Conservation (phyloP, 2,329 filamentous ascomycete species). For the Curvularia lunata region DNA sequence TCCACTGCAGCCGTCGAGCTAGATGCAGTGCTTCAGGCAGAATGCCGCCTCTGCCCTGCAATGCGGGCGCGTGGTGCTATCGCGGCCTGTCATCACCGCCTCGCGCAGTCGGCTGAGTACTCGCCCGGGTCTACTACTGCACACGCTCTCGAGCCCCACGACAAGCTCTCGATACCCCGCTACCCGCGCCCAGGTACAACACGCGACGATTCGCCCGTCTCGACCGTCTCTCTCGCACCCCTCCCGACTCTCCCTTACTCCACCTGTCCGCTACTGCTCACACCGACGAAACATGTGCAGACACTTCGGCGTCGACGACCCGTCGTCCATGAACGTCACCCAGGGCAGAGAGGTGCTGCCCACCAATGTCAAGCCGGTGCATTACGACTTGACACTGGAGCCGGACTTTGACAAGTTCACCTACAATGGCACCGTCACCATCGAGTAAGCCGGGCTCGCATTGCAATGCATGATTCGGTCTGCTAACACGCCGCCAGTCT, state of each 20-base stretch:
- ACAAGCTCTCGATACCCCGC: slow-evolving; percentile 40
- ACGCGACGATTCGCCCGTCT: slow-evolving; percentile 24
- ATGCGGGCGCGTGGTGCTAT: slow-evolving; percentile 14
- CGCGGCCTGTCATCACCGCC: slow-evolving; percentile 27
- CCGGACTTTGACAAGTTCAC: slow-evolving; percentile 87
- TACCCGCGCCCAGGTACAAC: slow-evolving; percentile 27
- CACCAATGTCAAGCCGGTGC: slow-evolving; percentile 86
- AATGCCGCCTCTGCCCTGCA: slow-evolving; percentile 33
- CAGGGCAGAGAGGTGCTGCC: slow-evolving; percentile 84
- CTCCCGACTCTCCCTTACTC: slow-evolving; percentile 27
- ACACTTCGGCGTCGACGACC: slow-evolving; percentile 62
- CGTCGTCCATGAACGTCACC: slow-evolving; percentile 64
- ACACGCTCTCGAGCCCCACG: slow-evolving; percentile 35
- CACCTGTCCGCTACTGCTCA: slow-evolving; percentile 67
- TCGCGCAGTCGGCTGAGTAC: slow-evolving; percentile 28
- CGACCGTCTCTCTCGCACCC: slow-evolving; percentile 30
- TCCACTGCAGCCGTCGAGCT: slow-evolving; percentile 9
- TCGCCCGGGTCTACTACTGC: slow-evolving; percentile 34
- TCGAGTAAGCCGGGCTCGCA: slow-evolving; percentile 64
- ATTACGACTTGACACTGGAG: slow-evolving; percentile 92
- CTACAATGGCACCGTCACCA: slow-evolving; percentile 82
- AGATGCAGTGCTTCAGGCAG: slow-evolving; percentile 47
- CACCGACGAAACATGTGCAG: slow-evolving; percentile 78
- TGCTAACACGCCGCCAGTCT: slow-evolving; percentile 58
- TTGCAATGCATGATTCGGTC: background rate